phyloP scores from a whole-genome alignment of 805 yeast species.

The Trichomonascus vanleenenianus region DNA sequence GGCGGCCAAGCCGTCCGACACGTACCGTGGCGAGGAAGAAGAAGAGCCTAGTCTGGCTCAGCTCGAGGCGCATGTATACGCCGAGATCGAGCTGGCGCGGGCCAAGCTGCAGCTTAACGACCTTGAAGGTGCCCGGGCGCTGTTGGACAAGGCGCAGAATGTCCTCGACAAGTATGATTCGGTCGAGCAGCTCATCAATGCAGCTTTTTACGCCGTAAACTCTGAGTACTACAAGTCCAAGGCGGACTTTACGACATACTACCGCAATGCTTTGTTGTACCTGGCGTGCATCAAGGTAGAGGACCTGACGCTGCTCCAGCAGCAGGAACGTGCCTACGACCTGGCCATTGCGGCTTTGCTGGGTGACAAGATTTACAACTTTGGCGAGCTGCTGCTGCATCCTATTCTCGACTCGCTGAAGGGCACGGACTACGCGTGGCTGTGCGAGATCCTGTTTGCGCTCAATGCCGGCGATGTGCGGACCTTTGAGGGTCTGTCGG shows the following conservation, averaged over 20 bases:
- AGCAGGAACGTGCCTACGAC: slow-evolving; percentile 57
- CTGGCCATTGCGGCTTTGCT: slow-evolving; percentile 78
- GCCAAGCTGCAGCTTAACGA: slow-evolving; percentile 50
- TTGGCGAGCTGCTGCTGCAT: slow-evolving; percentile 90
- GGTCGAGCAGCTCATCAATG: slow-evolving; percentile 58
- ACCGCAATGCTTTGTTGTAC: slow-evolving; percentile 72
- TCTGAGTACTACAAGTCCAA: slow-evolving; percentile 68
- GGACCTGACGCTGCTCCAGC: slow-evolving; percentile 33
- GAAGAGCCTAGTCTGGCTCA: slow-evolving; percentile 7
- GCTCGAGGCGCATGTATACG: slow-evolving; percentile 46
- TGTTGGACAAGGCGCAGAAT: slow-evolving; percentile 53
- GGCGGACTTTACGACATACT: slow-evolving; percentile 73
- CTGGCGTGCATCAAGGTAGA: slow-evolving; percentile 61
- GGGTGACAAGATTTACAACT: slow-evolving; percentile 89
- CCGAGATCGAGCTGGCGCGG: slow-evolving; percentile 69
- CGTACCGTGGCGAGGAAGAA: too few species aligned
- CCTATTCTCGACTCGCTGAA: slow-evolving; percentile 58
- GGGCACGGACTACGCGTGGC: slow-evolving; percentile 53
- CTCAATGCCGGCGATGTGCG: slow-evolving; percentile 73
- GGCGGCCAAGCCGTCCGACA: not conserved
- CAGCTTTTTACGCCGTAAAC: slow-evolving; percentile 74
- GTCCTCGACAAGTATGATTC: slow-evolving; percentile 51
- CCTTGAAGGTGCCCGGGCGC: slow-evolving; percentile 53
- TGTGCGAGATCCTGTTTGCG: slow-evolving; percentile 58
- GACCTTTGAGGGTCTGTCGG: slow-evolving; percentile 46